Evolutionary conservation across 352 stramenopile genomes (phyloP).

Genomic region (Globisporangium lucens): DNA sequence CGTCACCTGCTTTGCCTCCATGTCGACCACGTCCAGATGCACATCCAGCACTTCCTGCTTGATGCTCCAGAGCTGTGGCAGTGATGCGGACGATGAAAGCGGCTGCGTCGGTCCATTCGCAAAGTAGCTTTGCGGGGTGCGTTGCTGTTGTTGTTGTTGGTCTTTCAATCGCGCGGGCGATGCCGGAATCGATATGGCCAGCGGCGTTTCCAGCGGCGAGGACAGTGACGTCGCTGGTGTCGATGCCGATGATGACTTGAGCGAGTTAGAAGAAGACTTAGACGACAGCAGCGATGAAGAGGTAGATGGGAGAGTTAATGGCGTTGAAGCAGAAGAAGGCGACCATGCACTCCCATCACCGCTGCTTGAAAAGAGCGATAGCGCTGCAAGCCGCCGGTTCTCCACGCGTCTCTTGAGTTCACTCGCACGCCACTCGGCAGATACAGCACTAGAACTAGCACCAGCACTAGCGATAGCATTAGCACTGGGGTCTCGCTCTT

Average conservation of each 20-base stretch:
- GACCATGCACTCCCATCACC: background rate
- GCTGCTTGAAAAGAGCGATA: constrained; percentile 8
- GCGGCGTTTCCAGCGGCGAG: background rate
- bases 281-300: background rate
- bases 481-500: background rate
- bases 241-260: background rate
- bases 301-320: background rate
- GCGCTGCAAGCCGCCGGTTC: constrained; percentile 31
- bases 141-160: background rate
- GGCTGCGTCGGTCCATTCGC: background rate
- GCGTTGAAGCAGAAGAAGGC: background rate
- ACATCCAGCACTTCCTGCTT: constrained; percentile 48
- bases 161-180: background rate
- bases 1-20: constrained; percentile 38
- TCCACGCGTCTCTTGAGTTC: constrained; percentile 47
- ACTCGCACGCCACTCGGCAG: constrained; percentile 30
- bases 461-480: background rate
- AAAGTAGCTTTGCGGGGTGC: background rate
- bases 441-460: background rate
- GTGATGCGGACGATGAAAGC: constrained; percentile 9
- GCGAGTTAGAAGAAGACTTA: background rate
- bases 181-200: constrained; percentile 9
- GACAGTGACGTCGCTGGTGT: background rate
- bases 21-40: constrained; percentile 52
- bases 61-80: constrained; percentile 33